Percentiles rank a stretch among this genome's conserved stretches.
These are phyloP conservation scores for Salix koriyanagi DNA, from an alignment of 345 rosid species.

Conservation along the genomic window DNA sequence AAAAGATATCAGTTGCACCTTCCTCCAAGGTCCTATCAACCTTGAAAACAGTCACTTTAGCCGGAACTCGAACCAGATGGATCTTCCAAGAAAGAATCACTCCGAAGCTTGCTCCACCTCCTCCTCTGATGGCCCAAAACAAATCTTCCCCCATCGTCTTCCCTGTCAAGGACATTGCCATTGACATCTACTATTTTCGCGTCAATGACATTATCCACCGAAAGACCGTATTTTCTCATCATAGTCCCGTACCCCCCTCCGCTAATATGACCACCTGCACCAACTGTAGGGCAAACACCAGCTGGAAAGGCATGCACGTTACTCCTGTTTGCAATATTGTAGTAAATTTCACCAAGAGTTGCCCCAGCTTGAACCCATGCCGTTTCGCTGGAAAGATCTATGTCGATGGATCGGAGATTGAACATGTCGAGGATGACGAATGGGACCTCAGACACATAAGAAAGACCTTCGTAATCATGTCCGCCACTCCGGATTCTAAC, in stretches of 20 bases:
- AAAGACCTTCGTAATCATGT: conserved; percentile 11
- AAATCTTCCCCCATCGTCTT: conserved; percentile 3
- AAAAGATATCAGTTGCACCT: conserved; percentile 4
- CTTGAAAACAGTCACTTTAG: neutral
- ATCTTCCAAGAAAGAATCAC: conserved; percentile 4
- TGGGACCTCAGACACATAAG: neutral
- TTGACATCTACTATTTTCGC: conserved; percentile 1
- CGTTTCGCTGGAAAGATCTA: neutral
- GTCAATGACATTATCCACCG: neutral
- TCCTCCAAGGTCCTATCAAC: neutral
- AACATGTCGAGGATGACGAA: conserved; percentile 7
- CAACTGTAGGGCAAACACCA: neutral
- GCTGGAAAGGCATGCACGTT: conserved; percentile 7
- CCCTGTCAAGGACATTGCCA: conserved; percentile 3
- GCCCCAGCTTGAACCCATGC: conserved; percentile 12
- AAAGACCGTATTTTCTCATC: conserved; percentile 7
- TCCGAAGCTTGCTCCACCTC: conserved; percentile 9
- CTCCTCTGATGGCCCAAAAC: conserved; percentile 11
- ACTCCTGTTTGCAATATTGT: neutral
- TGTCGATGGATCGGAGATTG: neutral
- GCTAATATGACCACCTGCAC: conserved; percentile 8
- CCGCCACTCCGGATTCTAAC: conserved; percentile 7
- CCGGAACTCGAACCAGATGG: neutral
- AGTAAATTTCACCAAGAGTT: conserved; percentile 10
- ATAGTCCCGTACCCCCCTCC: conserved; percentile 10